Evolutionary conservation across 2,329 filamentous ascomycete genomes (phyloP).

Genomic region (Stagonosporopsis rhizophila): DNA sequence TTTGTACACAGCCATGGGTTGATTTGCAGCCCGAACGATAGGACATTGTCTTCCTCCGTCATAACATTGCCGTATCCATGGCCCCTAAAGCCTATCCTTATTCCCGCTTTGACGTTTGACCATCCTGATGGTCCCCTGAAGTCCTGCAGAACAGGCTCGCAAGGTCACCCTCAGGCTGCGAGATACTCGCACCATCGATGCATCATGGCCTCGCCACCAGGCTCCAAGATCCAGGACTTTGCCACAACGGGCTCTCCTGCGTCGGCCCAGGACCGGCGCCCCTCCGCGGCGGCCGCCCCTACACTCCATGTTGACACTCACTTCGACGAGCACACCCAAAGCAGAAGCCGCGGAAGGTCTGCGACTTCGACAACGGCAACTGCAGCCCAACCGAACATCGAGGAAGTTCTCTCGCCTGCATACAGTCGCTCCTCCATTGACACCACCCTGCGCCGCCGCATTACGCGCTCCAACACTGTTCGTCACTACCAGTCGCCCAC

Average conservation of each 20-base stretch:
- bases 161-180: background rate
- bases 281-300: conserved; percentile 17
- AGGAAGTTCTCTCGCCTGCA: conserved; percentile 35
- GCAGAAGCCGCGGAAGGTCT: conserved; percentile 33
- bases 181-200: background rate
- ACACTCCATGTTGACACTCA: conserved; percentile 38
- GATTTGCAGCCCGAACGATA: conserved; percentile 2
- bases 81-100: conserved; percentile 3
- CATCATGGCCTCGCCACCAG: conserved; percentile 37
- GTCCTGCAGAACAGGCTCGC: background rate
- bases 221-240: conserved; percentile 44
- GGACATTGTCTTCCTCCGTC: background rate
- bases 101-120: conserved; percentile 3
- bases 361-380: conserved; percentile 38
- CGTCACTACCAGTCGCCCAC: conserved; percentile 52
- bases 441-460: conserved; percentile 46
- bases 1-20: conserved; percentile 2
- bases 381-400: conserved; percentile 33
- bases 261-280: conserved; percentile 13
- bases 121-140: conserved; percentile 1
- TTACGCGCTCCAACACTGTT: conserved; percentile 55
- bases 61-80: conserved; percentile 8
- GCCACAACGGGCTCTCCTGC: conserved; percentile 31
- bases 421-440: conserved; percentile 43
- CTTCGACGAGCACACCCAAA: conserved; percentile 22